A percentile compares a stretch with the other conserved stretches of the same genome.
phyloP scores from a whole-genome alignment of 208 protist species.

The Crithidia expoeki region DNA sequence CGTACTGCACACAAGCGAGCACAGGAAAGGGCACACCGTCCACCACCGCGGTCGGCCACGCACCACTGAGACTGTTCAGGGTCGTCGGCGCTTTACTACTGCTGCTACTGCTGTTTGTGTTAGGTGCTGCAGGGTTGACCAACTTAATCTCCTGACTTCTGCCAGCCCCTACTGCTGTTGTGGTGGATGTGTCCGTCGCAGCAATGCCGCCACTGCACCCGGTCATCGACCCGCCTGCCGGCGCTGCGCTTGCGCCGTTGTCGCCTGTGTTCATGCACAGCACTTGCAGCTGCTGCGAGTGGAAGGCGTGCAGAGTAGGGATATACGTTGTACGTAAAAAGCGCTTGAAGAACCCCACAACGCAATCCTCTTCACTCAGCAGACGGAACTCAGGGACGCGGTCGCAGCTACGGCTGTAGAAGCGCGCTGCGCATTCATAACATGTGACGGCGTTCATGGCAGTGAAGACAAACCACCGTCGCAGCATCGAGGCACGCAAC shows the following conservation, averaged over 20 bases:
- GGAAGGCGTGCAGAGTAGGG: conserved; percentile 68
- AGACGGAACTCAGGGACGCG: conserved; percentile 48
- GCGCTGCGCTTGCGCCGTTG: conserved; percentile 10
- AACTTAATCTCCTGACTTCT: not conserved
- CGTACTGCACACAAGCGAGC: conserved; percentile 75
- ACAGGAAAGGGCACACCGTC: conserved; percentile 50
- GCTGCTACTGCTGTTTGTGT: not conserved
- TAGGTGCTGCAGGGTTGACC: not conserved
- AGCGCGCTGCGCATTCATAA: conserved; percentile 68
- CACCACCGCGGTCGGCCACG: conserved; percentile 69
- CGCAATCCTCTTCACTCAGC: conserved; percentile 50
- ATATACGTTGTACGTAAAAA: conserved; percentile 76
- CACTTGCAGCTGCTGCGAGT: conserved; percentile 65
- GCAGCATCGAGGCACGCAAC: conserved; percentile 59
- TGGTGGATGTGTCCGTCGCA: not conserved
- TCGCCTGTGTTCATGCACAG: conserved; percentile 56
- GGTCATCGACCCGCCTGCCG: not conserved
- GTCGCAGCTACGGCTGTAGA: conserved; percentile 66
- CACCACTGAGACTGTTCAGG: conserved; percentile 22
- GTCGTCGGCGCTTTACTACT: conserved; percentile 7
- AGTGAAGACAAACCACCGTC: conserved; percentile 84
- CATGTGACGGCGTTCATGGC: conserved; percentile 90
- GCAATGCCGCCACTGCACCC: too few species aligned
- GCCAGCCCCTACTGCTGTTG: not conserved
- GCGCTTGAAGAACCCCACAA: conserved; percentile 68